phyloP scores from a whole-genome alignment of 768 basidiomycete genomes.

The Boletus subcaerulescens region DNA sequence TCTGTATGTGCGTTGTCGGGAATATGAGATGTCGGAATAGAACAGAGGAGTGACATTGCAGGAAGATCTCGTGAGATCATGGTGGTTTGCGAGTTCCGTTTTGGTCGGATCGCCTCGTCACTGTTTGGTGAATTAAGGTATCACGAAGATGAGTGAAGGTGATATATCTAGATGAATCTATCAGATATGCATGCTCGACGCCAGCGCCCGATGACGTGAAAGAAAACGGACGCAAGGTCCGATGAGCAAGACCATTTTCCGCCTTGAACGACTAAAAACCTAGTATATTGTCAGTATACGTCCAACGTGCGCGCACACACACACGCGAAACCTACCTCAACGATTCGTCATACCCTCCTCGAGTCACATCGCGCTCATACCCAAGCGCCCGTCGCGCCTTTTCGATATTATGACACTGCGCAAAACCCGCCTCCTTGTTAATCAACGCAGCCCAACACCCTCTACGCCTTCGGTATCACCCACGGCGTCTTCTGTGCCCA shows the following conservation, averaged over 20 bases:
- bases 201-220: too few relatives aligned
- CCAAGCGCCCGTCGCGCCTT: constrained; percentile 87
- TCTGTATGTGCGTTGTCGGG: too few relatives aligned
- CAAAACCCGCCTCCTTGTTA: constrained; percentile 83
- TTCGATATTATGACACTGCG: constrained; percentile 90
- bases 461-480: constrained; percentile 56
- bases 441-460: constrained; percentile 68
- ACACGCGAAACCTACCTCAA: constrained; percentile 51
- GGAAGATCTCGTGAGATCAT: too few relatives aligned
- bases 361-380: constrained; percentile 84
- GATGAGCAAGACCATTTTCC: constrained; percentile 29
- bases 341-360: constrained; percentile 83
- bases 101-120: too few relatives aligned
- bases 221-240: too few relatives aligned
- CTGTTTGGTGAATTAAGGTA: too few relatives aligned
- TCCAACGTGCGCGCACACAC: background rate
- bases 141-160: too few relatives aligned
- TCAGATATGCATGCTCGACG: too few relatives aligned
- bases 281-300: background rate
- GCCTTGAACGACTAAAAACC: constrained; percentile 27
- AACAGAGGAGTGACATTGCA: too few relatives aligned
- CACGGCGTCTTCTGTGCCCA: constrained; percentile 35
- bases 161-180: too few relatives aligned
- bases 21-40: too few relatives aligned
- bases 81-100: too few relatives aligned